Evolutionary conservation across 495 filamentous ascomycete genomes (phyloP).

Genomic region (Neurospora discreta): DNA sequence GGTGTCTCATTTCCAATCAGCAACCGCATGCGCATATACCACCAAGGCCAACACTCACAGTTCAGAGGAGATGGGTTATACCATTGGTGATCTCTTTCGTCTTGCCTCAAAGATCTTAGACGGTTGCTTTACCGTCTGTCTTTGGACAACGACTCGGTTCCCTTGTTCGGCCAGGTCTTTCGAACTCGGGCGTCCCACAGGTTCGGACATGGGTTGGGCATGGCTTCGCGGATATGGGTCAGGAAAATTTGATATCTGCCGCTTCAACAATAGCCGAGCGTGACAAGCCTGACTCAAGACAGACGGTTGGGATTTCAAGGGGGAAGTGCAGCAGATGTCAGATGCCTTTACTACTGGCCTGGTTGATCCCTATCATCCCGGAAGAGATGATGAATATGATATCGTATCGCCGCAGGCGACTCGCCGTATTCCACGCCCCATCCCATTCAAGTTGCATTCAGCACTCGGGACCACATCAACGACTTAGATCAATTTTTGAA

Average conservation of each 20-base stretch:
- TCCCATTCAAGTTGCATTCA: neutral
- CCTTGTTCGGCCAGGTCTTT: neutral
- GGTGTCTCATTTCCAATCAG: neutral
- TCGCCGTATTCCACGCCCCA: neutral
- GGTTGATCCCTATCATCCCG: neutral
- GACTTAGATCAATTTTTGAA: neutral
- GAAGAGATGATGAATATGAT: neutral
- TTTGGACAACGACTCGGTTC: neutral
- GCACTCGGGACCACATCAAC: neutral
- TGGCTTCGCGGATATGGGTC: neutral
- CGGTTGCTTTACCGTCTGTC: neutral
- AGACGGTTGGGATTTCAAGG: neutral
- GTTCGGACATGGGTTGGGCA: neutral
- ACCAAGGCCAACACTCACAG: neutral
- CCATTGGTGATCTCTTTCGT: neutral
- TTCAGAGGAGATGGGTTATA: neutral
- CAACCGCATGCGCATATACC: neutral
- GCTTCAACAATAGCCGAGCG: neutral
- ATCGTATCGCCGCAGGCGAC: neutral
- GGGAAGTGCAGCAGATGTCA: neutral
- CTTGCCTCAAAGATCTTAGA: neutral
- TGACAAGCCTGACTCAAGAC: neutral
- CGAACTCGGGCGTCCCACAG: neutral
- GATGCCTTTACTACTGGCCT: neutral
- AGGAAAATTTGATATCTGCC: neutral